Conservation (phyloP, 306 rosid species). For the Sechiopsis laciniata region DNA sequence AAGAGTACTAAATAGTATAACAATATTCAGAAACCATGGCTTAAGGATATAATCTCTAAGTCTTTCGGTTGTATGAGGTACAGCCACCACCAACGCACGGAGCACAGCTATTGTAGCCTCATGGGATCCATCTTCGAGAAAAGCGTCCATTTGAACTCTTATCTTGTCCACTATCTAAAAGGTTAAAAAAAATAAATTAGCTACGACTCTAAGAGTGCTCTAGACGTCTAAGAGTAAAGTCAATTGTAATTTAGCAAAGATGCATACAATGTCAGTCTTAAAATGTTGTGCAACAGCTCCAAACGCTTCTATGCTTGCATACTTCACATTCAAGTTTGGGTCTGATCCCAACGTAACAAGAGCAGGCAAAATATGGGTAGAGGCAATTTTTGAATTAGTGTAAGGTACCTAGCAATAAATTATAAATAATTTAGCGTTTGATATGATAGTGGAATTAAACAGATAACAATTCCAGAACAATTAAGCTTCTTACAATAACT, state of each 20-base stretch:
- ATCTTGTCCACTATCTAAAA: conserved; percentile 90
- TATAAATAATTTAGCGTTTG: conserved; percentile 21
- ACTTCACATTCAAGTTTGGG: conserved; percentile 77
- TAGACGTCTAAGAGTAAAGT: conserved; percentile 18
- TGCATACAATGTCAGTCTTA: conserved; percentile 71
- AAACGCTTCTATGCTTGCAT: conserved; percentile 92
- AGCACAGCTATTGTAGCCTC: conserved; percentile 88
- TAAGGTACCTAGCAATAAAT: conserved; percentile 60
- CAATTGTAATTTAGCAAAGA: conserved; percentile 27
- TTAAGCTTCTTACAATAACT: conserved; percentile 70
- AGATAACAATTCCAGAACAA: conserved; percentile 22
- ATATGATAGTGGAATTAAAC: conserved; percentile 28
- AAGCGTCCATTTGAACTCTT: conserved; percentile 98
- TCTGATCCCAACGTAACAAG: conserved; percentile 91
- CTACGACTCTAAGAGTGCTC: conserved; percentile 22
- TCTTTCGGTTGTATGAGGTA: conserved; percentile 82
- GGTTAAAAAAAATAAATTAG: conserved; percentile 26
- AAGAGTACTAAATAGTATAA: neutral
- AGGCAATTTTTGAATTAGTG: conserved; percentile 80
- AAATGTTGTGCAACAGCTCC: conserved; percentile 94
- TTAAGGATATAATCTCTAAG: conserved; percentile 94
- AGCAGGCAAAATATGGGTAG: conserved; percentile 91
- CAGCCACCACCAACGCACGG: conserved; percentile 85
- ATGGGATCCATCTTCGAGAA: conserved; percentile 96
- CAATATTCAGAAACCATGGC: conserved; percentile 16